A percentile compares a stretch with the other conserved stretches of the same genome.
phyloP scores from a whole-genome alignment of 805 yeast genomes.

The Ogataea glucozyma region DNA sequence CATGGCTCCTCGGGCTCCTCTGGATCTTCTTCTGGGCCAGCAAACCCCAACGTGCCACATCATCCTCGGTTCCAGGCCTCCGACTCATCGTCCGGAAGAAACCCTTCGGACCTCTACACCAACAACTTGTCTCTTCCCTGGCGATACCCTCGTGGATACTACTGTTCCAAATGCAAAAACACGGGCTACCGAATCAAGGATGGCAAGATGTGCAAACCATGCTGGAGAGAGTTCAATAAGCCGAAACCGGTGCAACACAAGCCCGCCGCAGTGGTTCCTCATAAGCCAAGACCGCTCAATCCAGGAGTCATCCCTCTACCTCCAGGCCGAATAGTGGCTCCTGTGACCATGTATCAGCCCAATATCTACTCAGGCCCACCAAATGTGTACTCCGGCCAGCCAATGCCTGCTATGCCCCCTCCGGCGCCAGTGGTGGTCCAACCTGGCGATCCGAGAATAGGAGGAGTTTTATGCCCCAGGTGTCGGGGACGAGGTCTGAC shows the following conservation, averaged over 20 bases:
- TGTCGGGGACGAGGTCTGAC: conserved; percentile 68
- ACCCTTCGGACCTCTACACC: conserved; percentile 40
- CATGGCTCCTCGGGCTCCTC: conserved; percentile 4
- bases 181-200: conserved; percentile 65
- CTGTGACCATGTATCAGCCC: conserved; percentile 8
- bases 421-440: conserved; percentile 45
- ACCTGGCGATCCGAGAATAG: conserved; percentile 80
- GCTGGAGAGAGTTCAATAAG: conserved; percentile 63
- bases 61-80: conserved; percentile 15
- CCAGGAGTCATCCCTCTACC: conserved; percentile 31
- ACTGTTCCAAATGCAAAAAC: conserved; percentile 70
- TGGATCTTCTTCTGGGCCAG: not conserved
- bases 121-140: conserved; percentile 55
- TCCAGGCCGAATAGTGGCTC: conserved; percentile 22
- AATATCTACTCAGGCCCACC: conserved; percentile 6
- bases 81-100: conserved; percentile 8
- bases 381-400: conserved; percentile 9
- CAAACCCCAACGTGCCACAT: conserved; percentile 8
- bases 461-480: conserved; percentile 72
- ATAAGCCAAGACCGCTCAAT: conserved; percentile 27
- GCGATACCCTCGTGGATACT: conserved; percentile 60
- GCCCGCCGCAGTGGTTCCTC: conserved; percentile 19
- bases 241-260: conserved; percentile 7
- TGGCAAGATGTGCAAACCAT: conserved; percentile 65
- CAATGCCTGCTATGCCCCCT: conserved; percentile 21